Conservation (phyloP, 2,329 filamentous ascomycete genomes). For the Fusarium chlamydosporum region DNA sequence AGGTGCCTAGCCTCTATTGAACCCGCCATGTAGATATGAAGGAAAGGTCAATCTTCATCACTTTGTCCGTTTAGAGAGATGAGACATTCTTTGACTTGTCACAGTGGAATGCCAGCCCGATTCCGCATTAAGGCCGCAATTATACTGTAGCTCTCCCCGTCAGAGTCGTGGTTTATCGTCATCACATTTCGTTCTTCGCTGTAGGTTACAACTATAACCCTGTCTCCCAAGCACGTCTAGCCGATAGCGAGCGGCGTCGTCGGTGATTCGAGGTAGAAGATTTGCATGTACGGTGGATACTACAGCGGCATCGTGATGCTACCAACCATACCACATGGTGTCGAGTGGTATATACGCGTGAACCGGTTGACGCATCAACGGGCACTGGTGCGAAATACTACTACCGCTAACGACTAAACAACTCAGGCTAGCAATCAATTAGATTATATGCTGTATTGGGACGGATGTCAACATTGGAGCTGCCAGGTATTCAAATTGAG, state of each 20-base stretch:
- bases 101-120: constrained; percentile 29
- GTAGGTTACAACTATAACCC: constrained; percentile 32
- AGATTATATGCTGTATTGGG: constrained; percentile 15
- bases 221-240: constrained; percentile 18
- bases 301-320: constrained; percentile 28
- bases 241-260: constrained; percentile 35
- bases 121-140: constrained; percentile 35
- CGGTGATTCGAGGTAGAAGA: constrained; percentile 40
- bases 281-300: constrained; percentile 40
- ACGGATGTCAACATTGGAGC: constrained; percentile 20
- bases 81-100: constrained; percentile 26
- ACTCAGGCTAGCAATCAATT: not conserved
- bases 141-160: constrained; percentile 4
- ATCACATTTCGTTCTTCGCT: constrained; percentile 14
- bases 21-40: constrained; percentile 36
- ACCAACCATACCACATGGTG: constrained; percentile 18
- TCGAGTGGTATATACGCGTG: constrained; percentile 25
- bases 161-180: constrained; percentile 12
- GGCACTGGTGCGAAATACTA: constrained; percentile 20
- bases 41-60: constrained; percentile 38
- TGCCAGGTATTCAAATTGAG: constrained; percentile 3
- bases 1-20: constrained; percentile 39
- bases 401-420: not conserved
- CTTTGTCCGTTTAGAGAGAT: constrained; percentile 32
- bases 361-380: constrained; percentile 46